phyloP scores from a whole-genome alignment of 1,284 basidiomycete species.

The Trametes versicolor region DNA sequence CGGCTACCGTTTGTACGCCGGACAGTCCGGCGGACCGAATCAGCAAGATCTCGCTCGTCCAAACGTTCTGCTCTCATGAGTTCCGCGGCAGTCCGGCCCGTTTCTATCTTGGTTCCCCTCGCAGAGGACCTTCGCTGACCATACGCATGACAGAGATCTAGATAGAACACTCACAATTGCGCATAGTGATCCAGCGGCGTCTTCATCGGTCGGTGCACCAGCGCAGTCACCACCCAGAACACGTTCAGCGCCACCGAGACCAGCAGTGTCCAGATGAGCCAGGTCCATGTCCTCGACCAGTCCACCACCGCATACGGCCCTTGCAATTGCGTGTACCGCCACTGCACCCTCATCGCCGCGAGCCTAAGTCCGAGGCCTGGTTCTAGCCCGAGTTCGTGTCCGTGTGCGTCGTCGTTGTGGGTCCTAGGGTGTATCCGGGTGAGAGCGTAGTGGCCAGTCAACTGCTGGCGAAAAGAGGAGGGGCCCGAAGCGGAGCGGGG shows the following conservation, averaged over 20 bases:
- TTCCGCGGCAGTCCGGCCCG: too few species aligned
- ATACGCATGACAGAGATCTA: neutral
- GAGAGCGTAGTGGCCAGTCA: neutral
- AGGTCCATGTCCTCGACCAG: slow-evolving; percentile 21
- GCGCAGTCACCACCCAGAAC: slow-evolving; percentile 14
- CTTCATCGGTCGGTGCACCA: slow-evolving; percentile 1
- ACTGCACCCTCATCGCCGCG: slow-evolving; percentile 10
- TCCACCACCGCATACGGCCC: neutral
- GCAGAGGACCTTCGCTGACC: neutral
- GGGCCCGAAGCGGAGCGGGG: neutral
- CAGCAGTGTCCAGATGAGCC: slow-evolving; percentile 18
- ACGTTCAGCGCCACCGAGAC: slow-evolving; percentile 24
- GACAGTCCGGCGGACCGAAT: too few species aligned
- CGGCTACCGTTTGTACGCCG: too few species aligned
- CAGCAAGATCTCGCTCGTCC: neutral
- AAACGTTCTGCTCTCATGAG: neutral
- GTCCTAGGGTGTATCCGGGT: neutral
- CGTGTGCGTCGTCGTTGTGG: neutral
- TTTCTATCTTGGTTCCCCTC: too few species aligned
- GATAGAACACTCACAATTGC: slow-evolving; percentile 27
- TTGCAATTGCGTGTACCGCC: slow-evolving; percentile 14
- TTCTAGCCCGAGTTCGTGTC: neutral
- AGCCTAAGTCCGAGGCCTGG: neutral
- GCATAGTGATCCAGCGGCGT: slow-evolving; percentile 21
- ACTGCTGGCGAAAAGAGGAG: neutral